Base-by-base conservation (phyloP, 768 basidiomycete species). In the Trametes meyenii region DNA sequence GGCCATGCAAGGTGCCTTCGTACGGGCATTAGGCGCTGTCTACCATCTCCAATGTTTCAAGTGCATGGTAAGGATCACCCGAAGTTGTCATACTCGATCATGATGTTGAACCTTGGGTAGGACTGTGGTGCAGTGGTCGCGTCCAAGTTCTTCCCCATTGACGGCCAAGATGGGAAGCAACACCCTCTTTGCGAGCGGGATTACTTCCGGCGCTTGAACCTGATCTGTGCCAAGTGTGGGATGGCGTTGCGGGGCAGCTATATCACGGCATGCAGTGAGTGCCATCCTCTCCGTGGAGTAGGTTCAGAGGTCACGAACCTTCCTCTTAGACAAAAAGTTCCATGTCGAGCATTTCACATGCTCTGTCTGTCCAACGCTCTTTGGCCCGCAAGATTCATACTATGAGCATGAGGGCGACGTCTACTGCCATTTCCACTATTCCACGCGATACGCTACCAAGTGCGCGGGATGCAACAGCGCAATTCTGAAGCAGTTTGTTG, bases 281-380 rank as follows among this genome's bases (percentile, higher is more conserved):
- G 24, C 33, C 49, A 24, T 54, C 58, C 64, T 29, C 55, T 49
- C 36, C 38, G 49, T 45, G 43, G 35, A 21, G 45, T 51, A 4
- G 24, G 38, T 36, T 54, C 46, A 43, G 45, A 29, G 24, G 40
- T 24, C 7, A 24, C 33, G 58, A 39, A 52, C 49, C 26, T 39
- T 48, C 46, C n/a, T n/a, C 69, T 5, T 75, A 98, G 96, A 90
- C 80, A 94, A 95, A 82, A 99, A 99, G 76, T 99, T 88, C 76
- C 96, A 99, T 74, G 96, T 98, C 67, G 97, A 99, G 77, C 97
- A 98, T 74, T 99, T 99, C 74, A 97, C 96, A 50, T 99, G 97
- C 78, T 96, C 95, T 5, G 87, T 96, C 60, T 98, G 97, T 77
- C 84, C 96, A 50, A 96, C 91, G 14, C 83, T 98, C 42, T 98